These are phyloP conservation scores for Boletus tomentosulus DNA, from an alignment of 768 basidiomycete genomes.

Conservation along the genomic window DNA sequence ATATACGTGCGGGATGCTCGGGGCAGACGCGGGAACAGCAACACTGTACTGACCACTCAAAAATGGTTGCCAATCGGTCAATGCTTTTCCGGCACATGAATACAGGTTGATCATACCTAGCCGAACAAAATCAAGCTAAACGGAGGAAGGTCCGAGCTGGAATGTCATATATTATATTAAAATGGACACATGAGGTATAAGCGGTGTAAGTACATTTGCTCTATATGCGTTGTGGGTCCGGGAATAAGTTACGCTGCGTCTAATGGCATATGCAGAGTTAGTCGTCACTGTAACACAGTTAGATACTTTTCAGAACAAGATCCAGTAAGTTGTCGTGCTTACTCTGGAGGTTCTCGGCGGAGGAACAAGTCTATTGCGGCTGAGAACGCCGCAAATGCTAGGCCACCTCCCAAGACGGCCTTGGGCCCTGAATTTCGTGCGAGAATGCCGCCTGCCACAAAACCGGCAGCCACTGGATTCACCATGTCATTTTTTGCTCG, in stretches of 20 bases:
- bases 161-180: constrained; percentile 9
- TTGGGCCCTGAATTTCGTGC: constrained; percentile 85
- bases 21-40: too few relatives aligned
- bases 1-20: too few relatives aligned
- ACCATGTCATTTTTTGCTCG: constrained; percentile 94
- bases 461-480: constrained; percentile 85
- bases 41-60: too few relatives aligned
- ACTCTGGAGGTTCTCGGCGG: constrained; percentile 79
- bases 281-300: constrained; percentile 35
- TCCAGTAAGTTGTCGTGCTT: constrained; percentile 24
- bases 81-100: too few relatives aligned
- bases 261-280: constrained; percentile 16
- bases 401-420: constrained; percentile 81
- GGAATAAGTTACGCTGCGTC: constrained; percentile 17
- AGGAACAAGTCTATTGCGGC: constrained; percentile 82
- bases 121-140: too few relatives aligned
- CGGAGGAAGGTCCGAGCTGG: constrained; percentile 1
- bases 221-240: constrained; percentile 10
- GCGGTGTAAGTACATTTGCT: constrained; percentile 15
- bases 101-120: background rate
- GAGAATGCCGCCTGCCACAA: constrained; percentile 83
- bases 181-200: constrained; percentile 11
- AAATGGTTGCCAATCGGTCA: too few relatives aligned
- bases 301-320: constrained; percentile 9
- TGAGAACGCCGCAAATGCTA: constrained; percentile 93